Conservation (phyloP, 2,329 filamentous ascomycete genomes). For the Pseudogymnoascus verrucosus region DNA sequence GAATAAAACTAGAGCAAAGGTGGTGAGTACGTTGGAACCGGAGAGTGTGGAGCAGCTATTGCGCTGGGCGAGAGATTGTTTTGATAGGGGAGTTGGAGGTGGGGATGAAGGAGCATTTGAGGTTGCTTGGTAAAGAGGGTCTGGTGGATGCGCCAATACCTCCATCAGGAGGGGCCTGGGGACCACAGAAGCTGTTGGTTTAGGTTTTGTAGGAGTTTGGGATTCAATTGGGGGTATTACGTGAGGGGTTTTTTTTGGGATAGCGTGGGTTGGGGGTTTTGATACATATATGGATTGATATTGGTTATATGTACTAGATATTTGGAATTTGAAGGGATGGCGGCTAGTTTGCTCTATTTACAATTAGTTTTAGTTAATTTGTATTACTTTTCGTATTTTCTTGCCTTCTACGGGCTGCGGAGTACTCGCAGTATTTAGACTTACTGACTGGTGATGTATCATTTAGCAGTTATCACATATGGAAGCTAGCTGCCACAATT, state of each 20-base stretch:
- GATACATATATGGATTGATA: slow-evolving; percentile 7
- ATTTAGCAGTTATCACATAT: not conserved
- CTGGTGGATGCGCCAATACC: not conserved
- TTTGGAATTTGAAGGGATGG: not conserved
- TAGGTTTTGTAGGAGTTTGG: not conserved
- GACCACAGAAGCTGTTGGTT: too few relatives aligned
- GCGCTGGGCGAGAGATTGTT: not conserved
- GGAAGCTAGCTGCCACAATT: not conserved
- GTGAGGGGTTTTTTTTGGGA: not conserved
- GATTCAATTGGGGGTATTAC: not conserved
- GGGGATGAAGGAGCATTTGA: not conserved
- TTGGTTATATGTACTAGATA: not conserved
- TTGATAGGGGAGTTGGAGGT: not conserved
- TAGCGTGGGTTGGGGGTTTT: not conserved
- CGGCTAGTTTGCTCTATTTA: not conserved
- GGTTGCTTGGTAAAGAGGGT: not conserved
- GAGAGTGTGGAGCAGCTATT: not conserved
- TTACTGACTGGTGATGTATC: not conserved
- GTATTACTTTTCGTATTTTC: not conserved
- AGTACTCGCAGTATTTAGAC: not conserved
- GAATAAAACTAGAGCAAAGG: not conserved
- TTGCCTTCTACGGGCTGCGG: not conserved
- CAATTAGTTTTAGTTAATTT: not conserved
- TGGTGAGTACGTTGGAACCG: not conserved
- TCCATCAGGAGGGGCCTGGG: too few relatives aligned